Evolutionary conservation across 371 early-diverging fungal species (phyloP), one percentile per base, ranked within the genome.

Genomic region (Thermomucor indicae-seudaticae): DNA sequence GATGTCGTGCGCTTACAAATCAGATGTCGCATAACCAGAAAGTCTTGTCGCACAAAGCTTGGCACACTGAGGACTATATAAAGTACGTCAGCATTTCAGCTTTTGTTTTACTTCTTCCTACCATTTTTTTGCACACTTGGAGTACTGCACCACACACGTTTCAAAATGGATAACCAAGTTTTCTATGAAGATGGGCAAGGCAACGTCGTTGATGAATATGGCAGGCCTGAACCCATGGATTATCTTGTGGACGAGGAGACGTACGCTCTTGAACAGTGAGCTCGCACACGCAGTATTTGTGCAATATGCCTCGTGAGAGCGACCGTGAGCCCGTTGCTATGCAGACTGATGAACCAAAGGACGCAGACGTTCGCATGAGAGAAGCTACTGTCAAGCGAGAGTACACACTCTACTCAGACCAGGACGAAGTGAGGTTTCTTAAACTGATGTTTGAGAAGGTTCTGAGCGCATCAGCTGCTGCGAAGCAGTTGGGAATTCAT

Each of bases 361-460:
- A 56, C 25, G 50, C 43, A 46, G 57, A 56, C 31, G 42, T 56
- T 47, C 52, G 29, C 27, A 43, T 57, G 52, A 57, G 46, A 35
- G 57, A 51, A 37, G 43, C 42, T 23, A 57, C 29, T 14, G 22
- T 29, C n/a, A 57, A 57, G 47, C 57, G 57, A 2, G 58, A 35
- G 0, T 53, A 53, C 35, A 38, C 39, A 25, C 49, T 29, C 19
- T 58, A 53, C 44, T 43, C 49, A 0, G 41, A 43, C 12, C 53
- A 58, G 41, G 58, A 58, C 43, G 53, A 58, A 16, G 53, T 29
- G 30, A 48, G 49, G 34, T 57, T 57, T 47, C n/a, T n/a, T n/a
- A n/a, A n/a, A n/a, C n/a, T n/a, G n/a, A n/a, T n/a, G n/a, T n/a
- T 58, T 53, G 32, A 32, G 32, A 32, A 32, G 32, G 32, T 32